Percentiles rank a stretch among this genome's conserved stretches.
Conservation (phyloP, 129 eudicot species). For the sunflower (Helianthus annuus) region DNA sequence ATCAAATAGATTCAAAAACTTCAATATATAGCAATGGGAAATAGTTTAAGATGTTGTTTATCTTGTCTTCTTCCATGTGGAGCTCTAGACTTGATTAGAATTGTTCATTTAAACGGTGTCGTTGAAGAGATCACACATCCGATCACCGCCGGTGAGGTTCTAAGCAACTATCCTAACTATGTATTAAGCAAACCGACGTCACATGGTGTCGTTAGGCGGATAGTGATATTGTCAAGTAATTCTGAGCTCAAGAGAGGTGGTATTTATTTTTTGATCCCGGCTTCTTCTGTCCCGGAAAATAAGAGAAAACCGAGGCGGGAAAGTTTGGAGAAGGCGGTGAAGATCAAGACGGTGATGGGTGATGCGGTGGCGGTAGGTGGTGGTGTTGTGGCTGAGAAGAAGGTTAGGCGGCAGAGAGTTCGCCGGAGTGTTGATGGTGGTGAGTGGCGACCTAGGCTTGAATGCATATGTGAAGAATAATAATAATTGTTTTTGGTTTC, state of each 20-base stretch:
- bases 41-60: constrained; percentile 80
- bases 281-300: constrained; percentile 62
- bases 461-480: constrained; percentile 66
- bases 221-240: constrained; percentile 58
- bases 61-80: constrained; percentile 94
- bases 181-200: constrained; percentile 69
- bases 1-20: not conserved
- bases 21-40: constrained; percentile 47
- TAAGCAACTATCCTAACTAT: constrained; percentile 69
- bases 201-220: constrained; percentile 54
- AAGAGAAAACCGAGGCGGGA: constrained; percentile 44
- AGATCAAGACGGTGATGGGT: constrained; percentile 10
- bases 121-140: constrained; percentile 76
- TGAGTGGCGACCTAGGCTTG: constrained; percentile 68
- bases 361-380: constrained; percentile 20
- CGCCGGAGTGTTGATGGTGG: constrained; percentile 54
- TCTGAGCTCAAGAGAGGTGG: constrained; percentile 81
- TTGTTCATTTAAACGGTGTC: constrained; percentile 75
- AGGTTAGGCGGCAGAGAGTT: constrained; percentile 30
- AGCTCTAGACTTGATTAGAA: constrained; percentile 84
- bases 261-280: constrained; percentile 77
- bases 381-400: constrained; percentile 36
- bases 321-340: constrained; percentile 23
- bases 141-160: constrained; percentile 76
- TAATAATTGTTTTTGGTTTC: constrained; percentile 18